phyloP scores from a whole-genome alignment of 495 filamentous ascomycete species.

The Penicillium odoratum region DNA sequence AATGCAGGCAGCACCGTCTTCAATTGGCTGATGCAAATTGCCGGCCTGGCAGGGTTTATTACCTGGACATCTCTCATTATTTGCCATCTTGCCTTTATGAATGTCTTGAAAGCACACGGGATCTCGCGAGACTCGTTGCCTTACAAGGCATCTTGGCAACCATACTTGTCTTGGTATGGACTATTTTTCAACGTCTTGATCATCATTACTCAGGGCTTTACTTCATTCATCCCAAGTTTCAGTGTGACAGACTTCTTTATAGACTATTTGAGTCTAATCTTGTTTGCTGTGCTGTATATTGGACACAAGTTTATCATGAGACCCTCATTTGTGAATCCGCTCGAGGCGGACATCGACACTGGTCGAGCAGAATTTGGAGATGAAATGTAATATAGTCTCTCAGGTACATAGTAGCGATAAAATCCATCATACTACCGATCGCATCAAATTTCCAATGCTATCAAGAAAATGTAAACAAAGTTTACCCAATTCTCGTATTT shows the following conservation, averaged over 20 bases:
- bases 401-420: too few species aligned
- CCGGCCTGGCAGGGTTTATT: conserved; percentile 65
- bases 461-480: too few species aligned
- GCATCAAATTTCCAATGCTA: too few species aligned
- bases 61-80: conserved; percentile 62
- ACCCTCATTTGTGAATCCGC: conserved; percentile 38
- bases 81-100: conserved; percentile 64
- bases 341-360: conserved; percentile 51
- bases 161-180: conserved; percentile 59
- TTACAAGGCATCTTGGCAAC: conserved; percentile 60
- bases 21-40: conserved; percentile 61
- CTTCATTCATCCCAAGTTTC: conserved; percentile 63
- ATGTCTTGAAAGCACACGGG: conserved; percentile 55
- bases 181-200: conserved; percentile 66
- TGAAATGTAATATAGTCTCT: conserved; percentile 13
- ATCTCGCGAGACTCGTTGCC: conserved; percentile 56
- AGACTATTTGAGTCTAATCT: conserved; percentile 60
- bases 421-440: too few species aligned
- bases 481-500: too few species aligned
- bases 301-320: conserved; percentile 57
- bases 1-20: conserved; percentile 54
- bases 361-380: conserved; percentile 37
- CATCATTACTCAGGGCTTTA: conserved; percentile 69
- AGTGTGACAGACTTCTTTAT: conserved; percentile 57
- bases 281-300: conserved; percentile 57